These are phyloP conservation scores for Fusarium luffae DNA, from an alignment of 2,329 filamentous ascomycete species.

Conservation along the genomic window DNA sequence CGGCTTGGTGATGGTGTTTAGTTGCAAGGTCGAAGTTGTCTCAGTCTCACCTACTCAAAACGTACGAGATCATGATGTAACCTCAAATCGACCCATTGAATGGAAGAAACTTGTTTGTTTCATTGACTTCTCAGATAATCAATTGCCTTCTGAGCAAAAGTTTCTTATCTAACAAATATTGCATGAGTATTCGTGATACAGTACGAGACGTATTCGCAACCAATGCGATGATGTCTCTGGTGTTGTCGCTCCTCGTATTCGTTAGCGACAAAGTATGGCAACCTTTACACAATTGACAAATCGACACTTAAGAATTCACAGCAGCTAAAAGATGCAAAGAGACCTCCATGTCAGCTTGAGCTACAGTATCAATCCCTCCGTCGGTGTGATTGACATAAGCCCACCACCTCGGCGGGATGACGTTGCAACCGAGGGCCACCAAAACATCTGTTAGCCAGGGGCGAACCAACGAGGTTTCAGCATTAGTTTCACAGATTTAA, in stretches of 20 bases:
- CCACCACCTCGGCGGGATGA: constrained; percentile 14
- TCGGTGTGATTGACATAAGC: constrained; percentile 13
- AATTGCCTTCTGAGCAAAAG: neutral
- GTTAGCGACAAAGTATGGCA: neutral
- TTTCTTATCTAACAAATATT: neutral
- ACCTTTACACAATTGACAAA: neutral
- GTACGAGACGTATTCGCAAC: neutral
- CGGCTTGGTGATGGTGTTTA: neutral
- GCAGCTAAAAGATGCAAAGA: neutral
- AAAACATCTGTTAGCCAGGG: constrained; percentile 1
- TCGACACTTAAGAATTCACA: neutral
- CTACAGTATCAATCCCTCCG: neutral
- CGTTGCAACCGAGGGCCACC: constrained; percentile 7
- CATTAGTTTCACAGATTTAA: constrained; percentile 17
- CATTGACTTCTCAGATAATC: neutral
- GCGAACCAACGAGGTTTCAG: constrained; percentile 21
- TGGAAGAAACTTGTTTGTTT: neutral
- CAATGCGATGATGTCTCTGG: neutral
- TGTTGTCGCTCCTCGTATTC: constrained; percentile 22
- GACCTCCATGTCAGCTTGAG: neutral
- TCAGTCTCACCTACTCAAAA: neutral
- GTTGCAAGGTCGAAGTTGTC: constrained; percentile 21
- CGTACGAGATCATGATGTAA: constrained; percentile 24
- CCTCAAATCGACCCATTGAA: neutral
- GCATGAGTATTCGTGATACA: neutral